Evolutionary conservation across 192 early-diverging fungal genomes (phyloP).

Genomic region (Coemansia sp.): DNA sequence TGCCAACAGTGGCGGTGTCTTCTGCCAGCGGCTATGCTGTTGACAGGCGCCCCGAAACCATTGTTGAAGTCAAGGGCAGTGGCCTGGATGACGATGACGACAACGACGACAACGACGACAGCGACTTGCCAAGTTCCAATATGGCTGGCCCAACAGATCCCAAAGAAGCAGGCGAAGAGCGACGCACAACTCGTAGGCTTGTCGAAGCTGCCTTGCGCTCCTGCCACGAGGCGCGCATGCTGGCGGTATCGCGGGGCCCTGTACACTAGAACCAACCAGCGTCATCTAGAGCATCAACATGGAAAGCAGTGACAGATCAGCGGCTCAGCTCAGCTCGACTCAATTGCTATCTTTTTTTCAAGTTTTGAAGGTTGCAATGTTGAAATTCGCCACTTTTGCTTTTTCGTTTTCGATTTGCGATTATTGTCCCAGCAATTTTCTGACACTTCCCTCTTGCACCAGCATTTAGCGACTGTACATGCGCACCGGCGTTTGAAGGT

Average conservation of each 20-base stretch:
- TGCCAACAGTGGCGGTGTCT: neutral
- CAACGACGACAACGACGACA: neutral
- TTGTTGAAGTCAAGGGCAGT: neutral
- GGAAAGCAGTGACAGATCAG: neutral
- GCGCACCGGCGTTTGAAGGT: neutral
- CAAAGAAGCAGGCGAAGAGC: slow-evolving; percentile 21
- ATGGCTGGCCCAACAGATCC: neutral
- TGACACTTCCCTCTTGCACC: neutral
- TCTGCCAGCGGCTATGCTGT: neutral
- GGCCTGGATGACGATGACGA: slow-evolving; percentile 9
- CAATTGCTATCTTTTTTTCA: neutral
- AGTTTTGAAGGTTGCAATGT: too few species aligned
- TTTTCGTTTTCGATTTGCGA: neutral
- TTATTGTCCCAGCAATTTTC: neutral
- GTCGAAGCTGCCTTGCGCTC: slow-evolving; percentile 36
- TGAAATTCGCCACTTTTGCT: neutral
- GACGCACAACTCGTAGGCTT: slow-evolving; percentile 36
- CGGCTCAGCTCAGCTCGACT: slow-evolving; percentile 8
- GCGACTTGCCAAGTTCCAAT: slow-evolving; percentile 1
- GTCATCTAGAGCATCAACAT: too few species aligned
- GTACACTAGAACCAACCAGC: neutral
- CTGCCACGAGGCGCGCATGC: slow-evolving; percentile 42
- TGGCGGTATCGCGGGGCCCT: slow-evolving; percentile 5
- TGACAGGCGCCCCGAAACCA: neutral
- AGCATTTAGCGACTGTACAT: neutral